Evolutionary conservation across 495 filamentous ascomycete species (phyloP).

Genomic region (Penicillium arizonense): DNA sequence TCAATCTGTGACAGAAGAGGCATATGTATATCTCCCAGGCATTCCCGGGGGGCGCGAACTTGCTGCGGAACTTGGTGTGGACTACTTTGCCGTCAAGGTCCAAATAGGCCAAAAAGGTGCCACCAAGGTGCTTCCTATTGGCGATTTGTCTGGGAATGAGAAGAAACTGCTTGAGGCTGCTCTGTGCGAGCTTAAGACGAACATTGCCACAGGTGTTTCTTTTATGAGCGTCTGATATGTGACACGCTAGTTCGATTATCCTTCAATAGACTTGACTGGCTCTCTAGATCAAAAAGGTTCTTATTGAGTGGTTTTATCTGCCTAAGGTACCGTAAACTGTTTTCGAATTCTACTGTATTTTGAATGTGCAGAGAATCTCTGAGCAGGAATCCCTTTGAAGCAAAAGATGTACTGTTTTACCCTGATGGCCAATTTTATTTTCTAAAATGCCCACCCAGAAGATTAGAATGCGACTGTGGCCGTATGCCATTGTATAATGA

Average conservation of each 20-base stretch:
- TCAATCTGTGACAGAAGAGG: conserved; percentile 21
- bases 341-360: too few species aligned
- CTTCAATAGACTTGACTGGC: too few species aligned
- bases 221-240: neutral
- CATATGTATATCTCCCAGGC: conserved; percentile 82
- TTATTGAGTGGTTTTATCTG: too few species aligned
- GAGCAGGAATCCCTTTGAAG: too few species aligned
- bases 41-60: conserved; percentile 75
- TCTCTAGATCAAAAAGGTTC: too few species aligned
- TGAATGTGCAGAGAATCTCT: too few species aligned
- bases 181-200: conserved; percentile 52
- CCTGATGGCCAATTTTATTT: too few species aligned
- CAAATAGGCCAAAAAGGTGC: conserved; percentile 3
- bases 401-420: too few species aligned
- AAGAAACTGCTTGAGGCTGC: conserved; percentile 70
- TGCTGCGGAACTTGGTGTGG: conserved; percentile 76
- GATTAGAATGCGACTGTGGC: too few species aligned
- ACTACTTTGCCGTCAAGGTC: conserved; percentile 23
- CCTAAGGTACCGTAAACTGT: too few species aligned
- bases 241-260: neutral
- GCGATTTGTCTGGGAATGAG: conserved; percentile 66
- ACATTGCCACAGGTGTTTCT: conserved; percentile 6
- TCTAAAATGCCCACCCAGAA: too few species aligned
- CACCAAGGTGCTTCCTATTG: conserved; percentile 6
- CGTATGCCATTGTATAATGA: too few species aligned